phyloP scores from a whole-genome alignment of 495 filamentous ascomycete species.

The Aspergillus biplanus region DNA sequence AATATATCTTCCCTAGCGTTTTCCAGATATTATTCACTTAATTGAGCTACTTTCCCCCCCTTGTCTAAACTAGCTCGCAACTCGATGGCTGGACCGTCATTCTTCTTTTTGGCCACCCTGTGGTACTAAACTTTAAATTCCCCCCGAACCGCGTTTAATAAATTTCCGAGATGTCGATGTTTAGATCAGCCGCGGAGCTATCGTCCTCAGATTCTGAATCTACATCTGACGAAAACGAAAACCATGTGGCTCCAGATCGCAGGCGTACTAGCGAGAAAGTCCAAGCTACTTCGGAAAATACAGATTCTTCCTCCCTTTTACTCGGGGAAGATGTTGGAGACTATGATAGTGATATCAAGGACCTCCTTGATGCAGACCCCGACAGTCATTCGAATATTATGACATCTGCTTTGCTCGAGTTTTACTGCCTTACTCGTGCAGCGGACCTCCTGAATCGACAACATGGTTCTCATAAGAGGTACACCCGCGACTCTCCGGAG shows the following conservation, averaged over 20 bases:
- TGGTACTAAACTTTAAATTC: slow-evolving; percentile 8
- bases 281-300: neutral
- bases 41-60: too few relatives aligned
- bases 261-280: neutral
- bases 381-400: slow-evolving; percentile 48
- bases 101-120: slow-evolving; percentile 12
- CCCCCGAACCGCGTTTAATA: neutral
- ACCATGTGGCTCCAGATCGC: slow-evolving; percentile 14
- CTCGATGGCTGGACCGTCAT: slow-evolving; percentile 21
- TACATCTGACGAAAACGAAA: slow-evolving; percentile 29
- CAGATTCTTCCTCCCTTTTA: slow-evolving; percentile 14
- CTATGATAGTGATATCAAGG: slow-evolving; percentile 29
- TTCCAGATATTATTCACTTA: neutral
- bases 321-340: slow-evolving; percentile 16
- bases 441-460: slow-evolving; percentile 51
- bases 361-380: slow-evolving; percentile 32
- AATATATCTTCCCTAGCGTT: neutral
- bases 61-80: neutral
- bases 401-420: slow-evolving; percentile 50
- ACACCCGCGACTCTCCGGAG: slow-evolving; percentile 49
- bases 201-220: slow-evolving; percentile 45
- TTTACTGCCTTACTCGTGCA: slow-evolving; percentile 49
- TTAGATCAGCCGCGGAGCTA: slow-evolving; percentile 44
- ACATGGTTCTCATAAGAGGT: slow-evolving; percentile 33
- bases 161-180: slow-evolving; percentile 47